Base-by-base conservation (phyloP, 257 asterid species). In the Solanum medicagineum region DNA sequence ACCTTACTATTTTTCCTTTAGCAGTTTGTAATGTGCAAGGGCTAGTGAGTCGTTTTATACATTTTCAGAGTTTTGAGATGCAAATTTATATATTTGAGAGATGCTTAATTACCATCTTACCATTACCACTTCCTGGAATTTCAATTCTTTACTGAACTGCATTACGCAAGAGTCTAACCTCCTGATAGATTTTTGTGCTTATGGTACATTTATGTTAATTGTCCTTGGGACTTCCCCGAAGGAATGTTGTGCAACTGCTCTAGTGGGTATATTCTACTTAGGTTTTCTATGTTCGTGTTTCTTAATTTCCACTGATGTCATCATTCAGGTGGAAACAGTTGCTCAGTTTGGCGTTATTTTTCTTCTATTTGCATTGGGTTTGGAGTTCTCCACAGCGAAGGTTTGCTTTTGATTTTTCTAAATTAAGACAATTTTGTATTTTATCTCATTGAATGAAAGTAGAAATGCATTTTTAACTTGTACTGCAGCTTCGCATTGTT, bases 271-370 rank as follows among this genome's bases (percentile, higher is more conserved):
- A 40, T 40, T 70, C 80, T 70, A 40, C 54, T 49, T 75, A 24
- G 45, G 82, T 75, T 53, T 75, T 75, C 82, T 49, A 8, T 22
- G 14, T 75, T 75, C 9, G 16, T 49, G 82, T 75, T 83, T 59
- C 63, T 73, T 84, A 86, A 70, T 87, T 84, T 81, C 84, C 79
- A 56, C 44, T 32, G 49, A 62, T 80, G 81, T 60, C 44, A 62
- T 83, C 89, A 44, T 89, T 88, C 93, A 94, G 97, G 97, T 94
- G 81, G 98, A 93, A 90, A 92, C 98, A 17, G 97, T 94, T 83
- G 97, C 98, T 79, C 98, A 94, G 84, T 93, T 94, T 84, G 98
- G 98, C 85, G 96, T 94, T 87, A 92, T 94, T 86, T 94, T 94
- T 90, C 96, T 94, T 88, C 97, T 94, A 86, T 93, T 92, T 88